Percentiles rank a stretch among this genome's conserved stretches.
Evolutionary conservation across 768 basidiomycete species (phyloP).

Genomic region (Lyophyllum semitale): DNA sequence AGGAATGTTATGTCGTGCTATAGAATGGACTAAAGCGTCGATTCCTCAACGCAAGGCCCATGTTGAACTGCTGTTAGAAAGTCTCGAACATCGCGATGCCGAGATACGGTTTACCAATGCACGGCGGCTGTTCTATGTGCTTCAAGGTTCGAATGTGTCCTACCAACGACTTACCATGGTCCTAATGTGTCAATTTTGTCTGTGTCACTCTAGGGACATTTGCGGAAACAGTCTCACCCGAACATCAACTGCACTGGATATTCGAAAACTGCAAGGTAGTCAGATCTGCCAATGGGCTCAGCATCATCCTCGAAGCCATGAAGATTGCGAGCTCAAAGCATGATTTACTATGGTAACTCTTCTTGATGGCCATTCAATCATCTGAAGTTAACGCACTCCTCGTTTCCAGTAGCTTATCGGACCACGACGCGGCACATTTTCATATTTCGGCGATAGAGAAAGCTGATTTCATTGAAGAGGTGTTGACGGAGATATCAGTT

Average conservation of each 20-base stretch:
- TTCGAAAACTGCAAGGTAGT: constrained; percentile 92
- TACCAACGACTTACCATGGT: not conserved
- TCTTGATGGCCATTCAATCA: not conserved
- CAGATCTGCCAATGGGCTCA: constrained; percentile 80
- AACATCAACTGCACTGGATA: constrained; percentile 95
- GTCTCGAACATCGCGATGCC: constrained; percentile 83
- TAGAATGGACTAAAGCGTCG: constrained; percentile 79
- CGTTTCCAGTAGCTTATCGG: constrained; percentile 67
- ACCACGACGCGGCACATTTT: constrained; percentile 71
- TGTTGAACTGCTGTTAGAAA: constrained; percentile 81
- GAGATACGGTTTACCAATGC: constrained; percentile 87
- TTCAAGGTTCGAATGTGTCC: constrained; percentile 69
- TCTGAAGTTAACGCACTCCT: constrained; percentile 3
- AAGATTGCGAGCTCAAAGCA: constrained; percentile 89
- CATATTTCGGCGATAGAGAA: constrained; percentile 71
- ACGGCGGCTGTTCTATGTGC: constrained; percentile 82
- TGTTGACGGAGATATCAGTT: constrained; percentile 90
- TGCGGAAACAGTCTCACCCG: constrained; percentile 86
- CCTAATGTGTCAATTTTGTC: constrained; percentile 2
- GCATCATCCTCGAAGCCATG: constrained; percentile 81
- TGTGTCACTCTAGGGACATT: constrained; percentile 70
- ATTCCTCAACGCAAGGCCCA: constrained; percentile 65
- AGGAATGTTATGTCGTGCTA: not conserved
- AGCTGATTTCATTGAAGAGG: constrained; percentile 83
- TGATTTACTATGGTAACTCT: constrained; percentile 69